A percentile compares a stretch with the other conserved stretches of the same genome.
phyloP scores from a whole-genome alignment of 2,329 filamentous ascomycete genomes.

The Pyrenophora teres region DNA sequence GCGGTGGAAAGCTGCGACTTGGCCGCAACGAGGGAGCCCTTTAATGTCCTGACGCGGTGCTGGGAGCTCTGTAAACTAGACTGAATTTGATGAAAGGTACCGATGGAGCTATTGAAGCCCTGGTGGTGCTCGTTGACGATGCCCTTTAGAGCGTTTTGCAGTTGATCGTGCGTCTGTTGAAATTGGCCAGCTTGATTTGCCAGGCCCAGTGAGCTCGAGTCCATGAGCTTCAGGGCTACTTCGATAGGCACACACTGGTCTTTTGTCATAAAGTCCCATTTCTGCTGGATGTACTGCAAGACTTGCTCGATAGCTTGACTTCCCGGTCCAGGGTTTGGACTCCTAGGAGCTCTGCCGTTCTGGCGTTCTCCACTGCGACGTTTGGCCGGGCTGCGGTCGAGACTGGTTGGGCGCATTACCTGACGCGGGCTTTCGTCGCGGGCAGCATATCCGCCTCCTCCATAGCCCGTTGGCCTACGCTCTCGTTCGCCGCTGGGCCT shows the following conservation, averaged over 20 bases:
- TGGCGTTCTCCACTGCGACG: conserved; percentile 48
- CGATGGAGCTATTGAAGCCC: conserved; percentile 98
- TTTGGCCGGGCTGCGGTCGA: conserved; percentile 50
- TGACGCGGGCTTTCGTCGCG: conserved; percentile 33
- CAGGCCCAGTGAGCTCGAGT: conserved; percentile 88
- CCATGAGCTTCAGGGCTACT: conserved; percentile 91
- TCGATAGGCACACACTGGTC: conserved; percentile 91
- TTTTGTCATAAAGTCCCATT: conserved; percentile 91
- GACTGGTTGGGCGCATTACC: conserved; percentile 45
- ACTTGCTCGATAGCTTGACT: conserved; percentile 60
- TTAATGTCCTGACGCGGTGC: conserved; percentile 78
- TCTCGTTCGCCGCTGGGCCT: conserved; percentile 31
- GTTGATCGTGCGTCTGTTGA: conserved; percentile 77
- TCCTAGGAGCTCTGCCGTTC: conserved; percentile 34
- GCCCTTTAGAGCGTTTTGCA: conserved; percentile 90
- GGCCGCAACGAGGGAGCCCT: conserved; percentile 78
- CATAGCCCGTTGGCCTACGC: conserved; percentile 46
- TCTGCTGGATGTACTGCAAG: conserved; percentile 79
- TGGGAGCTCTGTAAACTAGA: conserved; percentile 89
- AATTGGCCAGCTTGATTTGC: conserved; percentile 89
- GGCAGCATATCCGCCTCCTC: conserved; percentile 30
- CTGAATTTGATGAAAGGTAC: conserved; percentile 98
- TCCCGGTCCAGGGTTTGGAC: conserved; percentile 44
- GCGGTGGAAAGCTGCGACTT: conserved; percentile 82
- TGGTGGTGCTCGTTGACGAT: conserved; percentile 98